phyloP scores from a whole-genome alignment of 495 filamentous ascomycete genomes.

The Acidiella bohemica region DNA sequence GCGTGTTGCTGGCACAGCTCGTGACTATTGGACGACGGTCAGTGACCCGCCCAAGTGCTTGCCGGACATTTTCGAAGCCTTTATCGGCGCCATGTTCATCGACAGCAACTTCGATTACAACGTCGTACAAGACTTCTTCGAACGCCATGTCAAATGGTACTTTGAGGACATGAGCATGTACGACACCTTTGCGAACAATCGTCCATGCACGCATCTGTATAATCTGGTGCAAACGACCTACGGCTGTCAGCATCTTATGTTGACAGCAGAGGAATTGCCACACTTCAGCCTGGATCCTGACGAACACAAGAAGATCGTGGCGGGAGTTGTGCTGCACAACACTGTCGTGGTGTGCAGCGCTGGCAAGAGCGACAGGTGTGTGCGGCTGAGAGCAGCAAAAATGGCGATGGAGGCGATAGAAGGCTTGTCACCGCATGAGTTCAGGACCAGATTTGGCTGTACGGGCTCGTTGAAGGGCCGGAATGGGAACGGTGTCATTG shows the following conservation, averaged over 20 bases:
- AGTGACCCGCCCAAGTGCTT: conserved; percentile 70
- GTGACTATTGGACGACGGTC: conserved; percentile 65
- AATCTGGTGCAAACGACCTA: conserved; percentile 37
- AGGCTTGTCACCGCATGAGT: conserved; percentile 44
- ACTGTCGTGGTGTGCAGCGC: conserved; percentile 37
- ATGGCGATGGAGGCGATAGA: conserved; percentile 47
- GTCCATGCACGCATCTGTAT: conserved; percentile 54
- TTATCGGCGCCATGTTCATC: conserved; percentile 80
- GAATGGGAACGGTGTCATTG: too few relatives aligned
- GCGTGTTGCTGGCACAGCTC: conserved; percentile 35
- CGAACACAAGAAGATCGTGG: conserved; percentile 39
- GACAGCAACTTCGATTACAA: conserved; percentile 72
- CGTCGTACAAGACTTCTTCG: conserved; percentile 61
- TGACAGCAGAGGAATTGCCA: conserved; percentile 40
- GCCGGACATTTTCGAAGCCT: conserved; percentile 80
- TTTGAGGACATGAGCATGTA: conserved; percentile 85
- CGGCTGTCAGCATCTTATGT: conserved; percentile 41
- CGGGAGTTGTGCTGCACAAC: conserved; percentile 66
- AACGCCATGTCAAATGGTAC: conserved; percentile 53
- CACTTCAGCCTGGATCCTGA: conserved; percentile 34
- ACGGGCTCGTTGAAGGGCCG: conserved; percentile 35
- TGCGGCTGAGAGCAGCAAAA: conserved; percentile 60
- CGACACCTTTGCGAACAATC: conserved; percentile 77
- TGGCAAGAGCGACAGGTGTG: conserved; percentile 50
- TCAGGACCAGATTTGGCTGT: conserved; percentile 47